These are phyloP conservation scores for Austroboletus eburneus DNA, from an alignment of 768 basidiomycete genomes.

Conservation along the genomic window DNA sequence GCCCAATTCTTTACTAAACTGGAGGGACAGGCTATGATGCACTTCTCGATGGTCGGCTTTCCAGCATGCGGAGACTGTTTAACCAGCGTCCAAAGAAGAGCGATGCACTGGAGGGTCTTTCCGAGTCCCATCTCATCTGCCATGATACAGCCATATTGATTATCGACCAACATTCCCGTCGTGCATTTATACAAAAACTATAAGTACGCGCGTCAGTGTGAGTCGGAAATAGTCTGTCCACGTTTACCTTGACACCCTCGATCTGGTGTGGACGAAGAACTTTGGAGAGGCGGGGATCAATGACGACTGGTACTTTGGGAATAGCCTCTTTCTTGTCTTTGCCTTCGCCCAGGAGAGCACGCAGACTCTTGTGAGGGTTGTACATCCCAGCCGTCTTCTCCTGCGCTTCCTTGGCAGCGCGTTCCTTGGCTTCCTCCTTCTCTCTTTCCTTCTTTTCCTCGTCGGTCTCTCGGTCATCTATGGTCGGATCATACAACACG, in stretches of 20 bases:
- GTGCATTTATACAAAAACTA: constrained; percentile 96
- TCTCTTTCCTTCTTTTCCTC: constrained; percentile 74
- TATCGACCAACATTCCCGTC: constrained; percentile 87
- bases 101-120: constrained; percentile 94
- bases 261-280: constrained; percentile 96
- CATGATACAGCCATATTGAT: constrained; percentile 97
- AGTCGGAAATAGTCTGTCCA: neutral
- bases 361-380: constrained; percentile 92
- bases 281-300: constrained; percentile 83
- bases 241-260: constrained; percentile 88
- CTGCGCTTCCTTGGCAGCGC: constrained; percentile 56
- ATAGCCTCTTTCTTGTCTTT: constrained; percentile 59
- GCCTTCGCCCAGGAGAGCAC: constrained; percentile 68
- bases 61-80: constrained; percentile 91
- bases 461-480: constrained; percentile 88
- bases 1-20: constrained; percentile 99
- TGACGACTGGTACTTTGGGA: constrained; percentile 92
- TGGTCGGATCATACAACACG: constrained; percentile 93
- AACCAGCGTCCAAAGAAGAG: constrained; percentile 90
- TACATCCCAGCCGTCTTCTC: constrained; percentile 72
- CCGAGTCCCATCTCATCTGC: constrained; percentile 99
- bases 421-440: constrained; percentile 66
- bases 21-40: constrained; percentile 95
- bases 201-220: constrained; percentile 1
- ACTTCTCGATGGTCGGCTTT: constrained; percentile 91